Evolutionary conservation across 768 basidiomycete genomes (phyloP).

Genomic region (Collybiopsis confluens): DNA sequence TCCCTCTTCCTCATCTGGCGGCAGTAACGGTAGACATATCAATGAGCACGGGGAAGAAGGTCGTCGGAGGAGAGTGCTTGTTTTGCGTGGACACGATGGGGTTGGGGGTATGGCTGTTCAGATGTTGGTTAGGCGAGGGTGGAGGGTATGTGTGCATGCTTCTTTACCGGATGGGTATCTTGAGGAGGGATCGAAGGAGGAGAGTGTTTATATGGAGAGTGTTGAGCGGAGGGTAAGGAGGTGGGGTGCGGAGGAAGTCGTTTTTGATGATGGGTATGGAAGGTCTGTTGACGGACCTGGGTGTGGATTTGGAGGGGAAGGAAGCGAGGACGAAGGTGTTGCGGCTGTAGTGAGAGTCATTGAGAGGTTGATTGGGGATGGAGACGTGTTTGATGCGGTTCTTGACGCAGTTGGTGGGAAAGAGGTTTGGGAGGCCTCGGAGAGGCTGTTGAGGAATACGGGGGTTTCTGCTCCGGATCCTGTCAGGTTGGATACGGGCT

Average conservation of each 20-base stretch:
- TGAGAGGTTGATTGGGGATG: conserved; percentile 45
- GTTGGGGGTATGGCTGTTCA: conserved; percentile 74
- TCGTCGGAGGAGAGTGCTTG: conserved; percentile 35
- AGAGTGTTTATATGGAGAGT: conserved; percentile 37
- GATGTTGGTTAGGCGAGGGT: conserved; percentile 66
- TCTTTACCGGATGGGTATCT: conserved; percentile 22
- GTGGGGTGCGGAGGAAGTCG: conserved; percentile 77
- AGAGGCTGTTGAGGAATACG: conserved; percentile 48
- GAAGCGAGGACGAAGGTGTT: conserved; percentile 29
- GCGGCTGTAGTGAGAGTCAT: conserved; percentile 49
- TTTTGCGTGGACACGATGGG: conserved; percentile 73
- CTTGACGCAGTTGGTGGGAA: conserved; percentile 82
- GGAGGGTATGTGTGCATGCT: conserved; percentile 71
- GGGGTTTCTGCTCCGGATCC: conserved; percentile 15
- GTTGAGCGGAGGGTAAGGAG: conserved; percentile 52
- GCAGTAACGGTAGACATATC: background rate
- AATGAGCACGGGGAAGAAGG: conserved; percentile 6
- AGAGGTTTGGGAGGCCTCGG: conserved; percentile 73
- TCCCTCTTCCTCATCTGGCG: background rate
- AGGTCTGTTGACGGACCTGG: conserved; percentile 11
- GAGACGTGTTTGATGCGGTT: conserved; percentile 71
- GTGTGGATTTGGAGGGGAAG: background rate
- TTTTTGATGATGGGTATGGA: conserved; percentile 55
- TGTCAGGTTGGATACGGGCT: too few species aligned
- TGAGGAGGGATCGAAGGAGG: conserved; percentile 31